A percentile compares a stretch with the other conserved stretches of the same genome.
Conservation (phyloP, 176 grass and related monocot species). For the Oropetium thomaeum region DNA sequence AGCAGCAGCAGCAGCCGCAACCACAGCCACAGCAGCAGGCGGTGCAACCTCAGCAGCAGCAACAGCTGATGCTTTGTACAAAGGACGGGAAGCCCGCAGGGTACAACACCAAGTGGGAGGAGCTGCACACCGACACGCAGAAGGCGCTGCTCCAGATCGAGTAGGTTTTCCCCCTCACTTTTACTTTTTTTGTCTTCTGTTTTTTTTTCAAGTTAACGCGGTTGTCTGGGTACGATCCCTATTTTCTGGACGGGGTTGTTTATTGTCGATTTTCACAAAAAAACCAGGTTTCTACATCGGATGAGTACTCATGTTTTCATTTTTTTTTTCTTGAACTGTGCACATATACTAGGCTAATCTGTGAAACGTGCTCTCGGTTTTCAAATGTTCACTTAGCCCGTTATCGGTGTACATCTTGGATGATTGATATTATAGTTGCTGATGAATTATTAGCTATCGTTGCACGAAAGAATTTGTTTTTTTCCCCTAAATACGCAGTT, state of each 20-base stretch:
- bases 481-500: background rate
- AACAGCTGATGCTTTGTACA: constrained; percentile 55
- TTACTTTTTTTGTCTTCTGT: background rate
- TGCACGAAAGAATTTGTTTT: background rate
- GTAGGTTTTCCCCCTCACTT: constrained; percentile 37
- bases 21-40: constrained; percentile 22
- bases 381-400: background rate
- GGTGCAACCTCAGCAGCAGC: constrained; percentile 35
- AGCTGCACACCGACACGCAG: constrained; percentile 76
- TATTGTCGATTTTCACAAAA: background rate
- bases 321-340: background rate
- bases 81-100: constrained; percentile 61
- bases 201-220: constrained; percentile 7
- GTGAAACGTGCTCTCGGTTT: background rate
- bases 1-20: background rate
- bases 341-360: background rate
- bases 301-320: background rate
- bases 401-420: background rate
- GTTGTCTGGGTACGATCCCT: background rate
- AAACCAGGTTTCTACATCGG: background rate
- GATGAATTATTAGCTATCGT: background rate
- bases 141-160: constrained; percentile 82
- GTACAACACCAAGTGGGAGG: constrained; percentile 77
- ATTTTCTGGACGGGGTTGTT: background rate
- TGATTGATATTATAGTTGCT: background rate